Evolutionary conservation across 805 yeast genomes (phyloP), one percentile per base, ranked within the genome.

Genomic region (Wickerhamiella parazyma): DNA sequence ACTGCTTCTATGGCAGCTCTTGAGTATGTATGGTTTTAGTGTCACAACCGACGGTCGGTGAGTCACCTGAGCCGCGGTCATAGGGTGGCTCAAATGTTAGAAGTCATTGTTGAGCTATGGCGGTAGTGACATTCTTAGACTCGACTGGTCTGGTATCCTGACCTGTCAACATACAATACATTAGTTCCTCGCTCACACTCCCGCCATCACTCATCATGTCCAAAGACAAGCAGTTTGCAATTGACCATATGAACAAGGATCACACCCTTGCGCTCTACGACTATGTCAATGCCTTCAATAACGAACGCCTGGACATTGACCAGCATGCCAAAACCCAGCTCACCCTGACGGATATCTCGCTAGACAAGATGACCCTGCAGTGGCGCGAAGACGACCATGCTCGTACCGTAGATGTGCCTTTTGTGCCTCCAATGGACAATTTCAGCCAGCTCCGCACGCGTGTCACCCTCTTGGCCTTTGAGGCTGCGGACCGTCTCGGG

Each of bases 221-320:
- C 3, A 35, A 25, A 4, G 21, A 33, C 19, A 24, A 33, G 25
- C 41, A 28, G n/a, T 40, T 33, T 18, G 38, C 38, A 2, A 40
- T 40, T 22, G 43, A 40, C 25, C 43, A 40, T 33, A 40, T 40
- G 43, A 40, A 40, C 36, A 40, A 19, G 33, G 43, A 40, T 29
- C 43, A 40, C 24, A 8, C 22, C 7, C 14, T 40, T 17, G 37
- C 43, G 3, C 22, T 40, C 6, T 40, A 40, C 26, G 43, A 40
- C 28, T 40, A 24, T 25, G 43, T 19, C 11, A 40, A 40, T n/a
- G 43, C 43, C 11, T 40, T 40, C 18, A 18, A 17, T n/a, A 29
- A 31, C 18, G 17, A 33, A n/a, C 22, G 33, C 25, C 43, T 40
- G n/a, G 38, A 40, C 34, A 16, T 19, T 19, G 20, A n/a, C 19